Evolutionary conservation across 202 grass and related monocot genomes (phyloP), one percentile per base, ranked within the genome.

Genomic region (Eragrostis tef): DNA sequence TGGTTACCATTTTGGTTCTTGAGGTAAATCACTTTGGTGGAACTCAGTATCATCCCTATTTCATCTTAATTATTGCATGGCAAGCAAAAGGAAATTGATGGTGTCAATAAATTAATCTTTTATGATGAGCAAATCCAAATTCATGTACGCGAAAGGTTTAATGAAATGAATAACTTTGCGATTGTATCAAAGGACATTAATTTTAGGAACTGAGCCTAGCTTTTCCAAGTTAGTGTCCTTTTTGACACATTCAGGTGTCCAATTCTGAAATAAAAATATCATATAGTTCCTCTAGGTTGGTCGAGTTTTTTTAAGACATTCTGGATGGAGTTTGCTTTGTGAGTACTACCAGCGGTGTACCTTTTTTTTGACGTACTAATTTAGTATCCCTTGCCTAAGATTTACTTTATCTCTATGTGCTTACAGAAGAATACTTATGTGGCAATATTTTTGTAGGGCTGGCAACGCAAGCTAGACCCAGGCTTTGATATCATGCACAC

Each of bases 1-100:
- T 98, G 81, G 92, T 98, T 70, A 98, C 95, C 15, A 98, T 93
- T 86, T 86, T 98, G 86, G 95, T 98, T 84, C 79, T 98, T 13
- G 92, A 98, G 95, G 95, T 98, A 94, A 85, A 69, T 7, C 67
- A 67, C 21, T 60, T 45, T 83, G 14, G 47, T 73, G 67, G 58
- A 58, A 81, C 24, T 26, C 67, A 41, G 29, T 60, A 71, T 70
- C 7, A 15, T 41, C 57, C 72, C 41, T 49, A 42, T 25, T 70
- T 52, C 16, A 36, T 75, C 47, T 43, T 36, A 11, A 29, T 43
- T 80, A 64, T 80, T 62, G 53, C 34, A 74, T 26, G 15, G 12
- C 1, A 11, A 2, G 0, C 19, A 6, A 11, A 74, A 84, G 9
- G 31, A 47, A 45, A 71, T 15, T 7, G 42, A 11, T 4, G 42